Evolutionary conservation across 495 filamentous ascomycete genomes (phyloP), one percentile per base, ranked within the genome.

Genomic region (Xylaria palmicola): DNA sequence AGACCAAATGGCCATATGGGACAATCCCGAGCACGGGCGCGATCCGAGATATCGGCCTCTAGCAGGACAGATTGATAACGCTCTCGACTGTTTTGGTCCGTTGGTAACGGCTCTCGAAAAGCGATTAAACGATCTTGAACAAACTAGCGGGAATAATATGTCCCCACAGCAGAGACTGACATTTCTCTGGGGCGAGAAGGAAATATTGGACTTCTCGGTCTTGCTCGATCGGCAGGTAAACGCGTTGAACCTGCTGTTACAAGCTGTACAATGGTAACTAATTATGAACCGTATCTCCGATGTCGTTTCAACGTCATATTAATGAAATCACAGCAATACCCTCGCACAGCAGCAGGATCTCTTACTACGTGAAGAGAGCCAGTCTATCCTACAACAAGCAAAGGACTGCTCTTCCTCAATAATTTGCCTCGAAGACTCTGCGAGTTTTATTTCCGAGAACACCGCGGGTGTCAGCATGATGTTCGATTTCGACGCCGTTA

Each of bases 241-340:
- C 27, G 60, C 60, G 1, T 49, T 56, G 17, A 62, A 51, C 19
- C 60, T 62, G 19, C 60, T 62, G 1, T 44, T 62, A 43, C 60
- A 62, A 52, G 53, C 60, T 22, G 45, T 62, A 30, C 60, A 62
- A 44, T 62, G 60, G 60, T 62, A 57, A 50, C 20, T 19, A 29
- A 24, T 47, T 26, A 19, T 15, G 10, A n/a, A n/a, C 36, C 26
- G 15, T 8, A 39, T 32, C 2, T 10, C 15, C 10, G 12, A 13
- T 4, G 4, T 24, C 8, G 8, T 24, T 32, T 0, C 17, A 29
- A 40, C 3, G 9, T 6, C 44, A n/a, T n/a, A 49, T 30, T 51
- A 52, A 53, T 15, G 6, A 24, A 4, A 24, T 24, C 10, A 52
- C 8, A 52, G 60, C 34, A 52, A 49, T 26, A 56, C 60, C 4